Evolutionary conservation across 495 filamentous ascomycete species (phyloP).

Genomic region (Cryomyces minteri): DNA sequence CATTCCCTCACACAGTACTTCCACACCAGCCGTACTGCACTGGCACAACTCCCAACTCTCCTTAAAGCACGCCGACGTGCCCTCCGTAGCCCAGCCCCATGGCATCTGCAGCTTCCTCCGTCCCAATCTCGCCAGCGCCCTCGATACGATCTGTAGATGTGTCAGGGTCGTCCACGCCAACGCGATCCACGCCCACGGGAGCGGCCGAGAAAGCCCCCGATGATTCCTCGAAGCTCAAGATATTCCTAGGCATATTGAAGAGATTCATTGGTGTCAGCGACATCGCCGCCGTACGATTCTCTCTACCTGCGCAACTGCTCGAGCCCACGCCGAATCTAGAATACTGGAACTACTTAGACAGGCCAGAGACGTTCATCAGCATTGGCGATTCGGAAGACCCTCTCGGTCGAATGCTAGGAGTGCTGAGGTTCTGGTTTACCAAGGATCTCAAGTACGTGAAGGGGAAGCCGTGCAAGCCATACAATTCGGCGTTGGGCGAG

Average conservation of each 20-base stretch:
- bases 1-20: too few relatives aligned
- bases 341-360: slow-evolving; percentile 97
- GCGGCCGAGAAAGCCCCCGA: slow-evolving; percentile 37
- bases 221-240: slow-evolving; percentile 68
- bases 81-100: too few relatives aligned
- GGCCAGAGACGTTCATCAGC: slow-evolving; percentile 85
- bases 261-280: slow-evolving; percentile 92
- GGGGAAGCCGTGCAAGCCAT: slow-evolving; percentile 95
- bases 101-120: too few relatives aligned
- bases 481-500: slow-evolving; percentile 93
- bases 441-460: slow-evolving; percentile 99
- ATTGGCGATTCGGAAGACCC: slow-evolving; percentile 89
- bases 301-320: slow-evolving; percentile 81
- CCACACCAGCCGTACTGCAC: too few relatives aligned
- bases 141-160: too few relatives aligned
- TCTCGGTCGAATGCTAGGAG: slow-evolving; percentile 81
- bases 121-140: too few relatives aligned
- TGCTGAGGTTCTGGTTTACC: slow-evolving; percentile 94
- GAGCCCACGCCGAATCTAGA: slow-evolving; percentile 96
- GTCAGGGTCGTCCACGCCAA: background rate
- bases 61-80: too few relatives aligned
- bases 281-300: slow-evolving; percentile 90
- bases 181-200: slow-evolving; percentile 14
- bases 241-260: slow-evolving; percentile 63
- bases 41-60: too few relatives aligned